Base-by-base conservation (phyloP, 257 asterid genomes). In the Nicotiana sylvestris region DNA sequence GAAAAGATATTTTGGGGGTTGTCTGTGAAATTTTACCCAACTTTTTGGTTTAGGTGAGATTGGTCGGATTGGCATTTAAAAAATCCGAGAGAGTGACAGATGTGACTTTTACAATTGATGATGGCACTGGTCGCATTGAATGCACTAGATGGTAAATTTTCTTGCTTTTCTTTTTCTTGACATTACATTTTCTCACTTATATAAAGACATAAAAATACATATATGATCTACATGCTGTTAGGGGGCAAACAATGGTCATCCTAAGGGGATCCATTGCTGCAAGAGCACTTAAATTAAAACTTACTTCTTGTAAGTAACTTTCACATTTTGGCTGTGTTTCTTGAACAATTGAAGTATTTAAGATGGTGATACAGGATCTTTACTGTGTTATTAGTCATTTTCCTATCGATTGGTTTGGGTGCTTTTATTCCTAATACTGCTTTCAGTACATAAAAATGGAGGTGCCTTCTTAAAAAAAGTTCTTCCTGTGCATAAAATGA, bases 121-220 rank as follows among this genome's bases (percentile, higher is more conserved):
- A 96, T 87, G 98, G 97, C 74, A 93, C 99, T 0, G 98, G 97
- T 29, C 97, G 98, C 9, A 88, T 94, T 80, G 88, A 85, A 29
- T 94, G 99, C 86, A 89, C 79, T 35, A 89, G 89, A 93, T 96
- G 99, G 99, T 93, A 65, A 81, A 72, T n/a, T 80, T 81, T 84
- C 81, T 64, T 49, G 17, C 46, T 30, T 39, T 37, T n/a, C 7
- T 53, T 9, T 21, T 43, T 49, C 17, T 7, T 2, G 33, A 81
- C 37, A 37, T 15, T 49, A 29, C 18, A 13, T 30, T 81, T 16
- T 29, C 18, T 30, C 6, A 9, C 15, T 74, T 72, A 25, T 72
- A 8, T 25, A 1, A 46, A 43, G 60, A 74, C 53, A 46, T 49
- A 27, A 27, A 25, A 46, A 27, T 35, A 27, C 27, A 7, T 27